phyloP scores from a whole-genome alignment of 2,329 filamentous ascomycete species.

The Pestalotiopsis sp. region DNA sequence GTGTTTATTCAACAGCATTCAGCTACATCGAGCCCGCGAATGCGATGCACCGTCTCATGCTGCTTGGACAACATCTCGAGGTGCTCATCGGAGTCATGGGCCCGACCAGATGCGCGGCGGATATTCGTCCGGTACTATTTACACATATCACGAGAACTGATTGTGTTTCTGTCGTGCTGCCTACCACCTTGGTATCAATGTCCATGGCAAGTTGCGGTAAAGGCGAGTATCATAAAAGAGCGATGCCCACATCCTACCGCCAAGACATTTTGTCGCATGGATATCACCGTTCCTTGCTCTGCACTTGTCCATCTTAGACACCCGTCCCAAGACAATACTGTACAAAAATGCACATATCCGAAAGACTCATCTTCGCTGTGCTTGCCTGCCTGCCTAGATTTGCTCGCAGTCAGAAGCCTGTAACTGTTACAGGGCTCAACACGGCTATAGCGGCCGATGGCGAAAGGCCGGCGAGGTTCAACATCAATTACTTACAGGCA shows the following conservation, averaged over 20 bases:
- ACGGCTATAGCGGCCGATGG: slow-evolving; percentile 35
- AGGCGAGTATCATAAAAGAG: background rate
- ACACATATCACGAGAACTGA: too few species aligned
- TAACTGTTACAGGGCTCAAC: slow-evolving; percentile 26
- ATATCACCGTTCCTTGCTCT: too few species aligned
- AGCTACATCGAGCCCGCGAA: too few species aligned
- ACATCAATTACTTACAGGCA: slow-evolving; percentile 48
- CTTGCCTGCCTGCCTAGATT: slow-evolving; percentile 12
- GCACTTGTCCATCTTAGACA: background rate
- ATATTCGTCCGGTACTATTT: too few species aligned
- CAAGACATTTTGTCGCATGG: background rate
- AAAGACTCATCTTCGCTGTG: slow-evolving; percentile 9
- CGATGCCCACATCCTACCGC: background rate
- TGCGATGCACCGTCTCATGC: too few species aligned
- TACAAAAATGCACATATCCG: background rate
- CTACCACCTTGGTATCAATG: too few species aligned
- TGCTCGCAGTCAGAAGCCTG: slow-evolving; percentile 11
- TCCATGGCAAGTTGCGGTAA: background rate
- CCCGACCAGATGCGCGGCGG: too few species aligned
- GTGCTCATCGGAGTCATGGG: too few species aligned
- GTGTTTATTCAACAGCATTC: background rate
- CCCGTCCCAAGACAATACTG: background rate
- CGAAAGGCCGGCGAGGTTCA: slow-evolving; percentile 45
- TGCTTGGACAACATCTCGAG: too few species aligned
- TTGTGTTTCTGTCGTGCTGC: too few species aligned